Percentiles rank a stretch among this genome's conserved stretches.
phyloP scores from a whole-genome alignment of 495 filamentous ascomycete genomes.

The Thermochaetoides thermophila region DNA sequence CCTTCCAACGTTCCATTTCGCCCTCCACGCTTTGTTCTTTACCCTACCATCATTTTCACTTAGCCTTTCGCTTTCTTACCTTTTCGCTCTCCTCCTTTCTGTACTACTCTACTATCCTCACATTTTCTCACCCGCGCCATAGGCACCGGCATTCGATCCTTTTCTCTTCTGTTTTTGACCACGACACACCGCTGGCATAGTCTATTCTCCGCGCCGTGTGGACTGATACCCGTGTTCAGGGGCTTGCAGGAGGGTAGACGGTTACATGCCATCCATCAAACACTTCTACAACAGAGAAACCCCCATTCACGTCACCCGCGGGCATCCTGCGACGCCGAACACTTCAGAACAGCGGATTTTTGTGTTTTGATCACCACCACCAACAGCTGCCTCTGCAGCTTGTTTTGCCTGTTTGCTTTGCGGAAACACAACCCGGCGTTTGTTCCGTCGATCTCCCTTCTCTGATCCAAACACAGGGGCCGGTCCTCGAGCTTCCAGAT shows the following conservation, averaged over 20 bases:
- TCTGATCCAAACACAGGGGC: constrained; percentile 11
- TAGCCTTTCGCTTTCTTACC: too few relatives aligned
- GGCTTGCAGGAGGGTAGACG: constrained; percentile 11
- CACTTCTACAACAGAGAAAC: constrained; percentile 6
- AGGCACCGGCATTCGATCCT: too few relatives aligned
- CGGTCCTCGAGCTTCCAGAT: constrained; percentile 19
- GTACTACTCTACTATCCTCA: too few relatives aligned
- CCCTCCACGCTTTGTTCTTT: too few relatives aligned
- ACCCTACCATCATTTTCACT: too few relatives aligned
- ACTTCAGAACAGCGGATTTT: constrained; percentile 11
- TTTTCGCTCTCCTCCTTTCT: too few relatives aligned
- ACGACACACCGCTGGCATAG: constrained; percentile 3
- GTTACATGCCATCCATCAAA: constrained; percentile 9
- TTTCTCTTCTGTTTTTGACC: not conserved
- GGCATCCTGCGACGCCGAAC: constrained; percentile 20
- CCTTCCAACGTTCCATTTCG: too few relatives aligned
- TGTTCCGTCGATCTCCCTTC: constrained; percentile 19
- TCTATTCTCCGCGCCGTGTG: too few relatives aligned
- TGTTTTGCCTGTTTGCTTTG: constrained; percentile 9
- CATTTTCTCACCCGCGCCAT: too few relatives aligned
- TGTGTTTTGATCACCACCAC: constrained; percentile 14
- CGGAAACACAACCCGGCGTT: constrained; percentile 13
- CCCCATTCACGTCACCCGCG: constrained; percentile 11
- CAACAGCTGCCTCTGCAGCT: constrained; percentile 10
- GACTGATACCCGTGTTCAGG: constrained; percentile 9